phyloP scores from a whole-genome alignment of 2,329 filamentous ascomycete genomes.

The Leptographium flavum region DNA sequence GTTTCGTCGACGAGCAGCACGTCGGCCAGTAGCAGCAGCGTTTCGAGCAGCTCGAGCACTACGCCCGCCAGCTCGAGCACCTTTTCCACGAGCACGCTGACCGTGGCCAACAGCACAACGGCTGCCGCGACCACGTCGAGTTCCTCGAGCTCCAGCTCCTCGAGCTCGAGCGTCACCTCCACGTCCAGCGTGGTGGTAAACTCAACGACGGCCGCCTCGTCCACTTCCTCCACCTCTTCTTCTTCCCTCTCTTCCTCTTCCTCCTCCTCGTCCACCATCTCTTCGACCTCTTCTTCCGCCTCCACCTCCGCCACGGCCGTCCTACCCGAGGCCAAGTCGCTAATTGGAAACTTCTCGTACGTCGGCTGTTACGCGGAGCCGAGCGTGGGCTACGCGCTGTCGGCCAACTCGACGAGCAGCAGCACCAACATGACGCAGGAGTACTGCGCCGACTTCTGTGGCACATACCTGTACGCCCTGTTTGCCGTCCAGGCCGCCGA shows the following conservation, averaged over 20 bases:
- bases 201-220: background rate
- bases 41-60: background rate
- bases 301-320: background rate
- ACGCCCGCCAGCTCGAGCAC: background rate
- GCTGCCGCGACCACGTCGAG: background rate
- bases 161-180: background rate
- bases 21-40: background rate
- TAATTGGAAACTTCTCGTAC: constrained; percentile 15
- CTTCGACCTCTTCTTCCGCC: background rate
- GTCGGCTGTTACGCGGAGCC: constrained; percentile 21
- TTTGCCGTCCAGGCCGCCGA: constrained; percentile 34
- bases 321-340: constrained; percentile 18
- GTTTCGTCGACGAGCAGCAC: background rate
- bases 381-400: constrained; percentile 10
- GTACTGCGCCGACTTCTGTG: constrained; percentile 33
- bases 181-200: background rate
- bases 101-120: background rate
- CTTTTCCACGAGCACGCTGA: background rate
- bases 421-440: constrained; percentile 30
- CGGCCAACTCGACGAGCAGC: background rate
- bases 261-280: constrained; percentile 2
- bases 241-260: constrained; percentile 4
- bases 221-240: background rate
- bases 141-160: background rate
- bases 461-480: constrained; percentile 26